Evolutionary conservation across 345 rosid genomes (phyloP).

Genomic region (Sisymbrium altissimum): DNA sequence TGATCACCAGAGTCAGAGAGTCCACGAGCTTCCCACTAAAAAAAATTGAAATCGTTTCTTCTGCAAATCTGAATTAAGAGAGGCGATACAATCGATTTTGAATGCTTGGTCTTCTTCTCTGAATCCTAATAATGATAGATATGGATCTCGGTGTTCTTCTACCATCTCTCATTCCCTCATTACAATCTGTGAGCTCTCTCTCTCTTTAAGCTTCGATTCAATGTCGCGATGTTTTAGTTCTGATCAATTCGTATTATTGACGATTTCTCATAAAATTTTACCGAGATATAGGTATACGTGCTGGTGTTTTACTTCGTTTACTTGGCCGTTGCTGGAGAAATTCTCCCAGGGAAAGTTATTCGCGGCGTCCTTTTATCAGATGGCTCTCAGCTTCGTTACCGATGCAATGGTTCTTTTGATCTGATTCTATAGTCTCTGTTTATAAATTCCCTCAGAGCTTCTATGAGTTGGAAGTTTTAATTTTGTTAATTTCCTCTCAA

Average conservation of each 20-base stretch:
- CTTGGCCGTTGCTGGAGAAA: constrained; percentile 62
- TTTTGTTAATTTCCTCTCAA: neutral
- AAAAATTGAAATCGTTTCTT: neutral
- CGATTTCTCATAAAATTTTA: neutral
- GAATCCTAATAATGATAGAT: neutral
- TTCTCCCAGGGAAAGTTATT: constrained; percentile 63
- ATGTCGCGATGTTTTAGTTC: neutral
- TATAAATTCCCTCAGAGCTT: neutral
- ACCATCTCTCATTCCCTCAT: constrained; percentile 49
- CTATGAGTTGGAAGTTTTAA: neutral
- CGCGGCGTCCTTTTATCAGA: constrained; percentile 61
- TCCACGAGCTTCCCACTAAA: constrained; percentile 29
- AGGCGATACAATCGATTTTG: constrained; percentile 24
- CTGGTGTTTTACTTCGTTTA: constrained; percentile 53
- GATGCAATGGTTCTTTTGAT: constrained; percentile 60
- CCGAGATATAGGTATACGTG: constrained; percentile 44
- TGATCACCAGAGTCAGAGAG: neutral
- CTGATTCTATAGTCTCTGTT: neutral
- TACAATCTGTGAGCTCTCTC: constrained; percentile 50
- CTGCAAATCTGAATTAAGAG: neutral
- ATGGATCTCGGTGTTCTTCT: constrained; percentile 56
- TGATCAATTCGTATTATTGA: neutral
- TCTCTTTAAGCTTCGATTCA: neutral
- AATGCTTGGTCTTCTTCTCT: constrained; percentile 20
- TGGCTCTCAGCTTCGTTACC: constrained; percentile 65